A percentile compares a stretch with the other conserved stretches of the same genome.
Evolutionary conservation across 306 rosid species (phyloP).

Genomic region (Crataegus laevigata): DNA sequence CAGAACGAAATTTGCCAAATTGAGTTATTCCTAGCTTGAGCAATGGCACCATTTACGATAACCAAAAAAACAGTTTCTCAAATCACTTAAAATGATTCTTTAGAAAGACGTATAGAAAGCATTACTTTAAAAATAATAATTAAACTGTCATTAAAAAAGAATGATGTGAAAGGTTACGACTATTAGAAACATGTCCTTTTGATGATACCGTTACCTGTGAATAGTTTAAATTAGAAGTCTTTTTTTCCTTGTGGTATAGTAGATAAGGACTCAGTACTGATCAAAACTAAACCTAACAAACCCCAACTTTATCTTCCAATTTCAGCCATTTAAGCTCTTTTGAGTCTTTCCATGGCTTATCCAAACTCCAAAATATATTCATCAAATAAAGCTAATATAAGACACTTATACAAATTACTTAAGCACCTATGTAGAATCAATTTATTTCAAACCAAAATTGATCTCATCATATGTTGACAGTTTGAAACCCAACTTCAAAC

Average conservation of each 20-base stretch:
- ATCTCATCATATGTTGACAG: not conserved
- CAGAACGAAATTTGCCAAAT: not conserved
- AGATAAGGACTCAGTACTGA: not conserved
- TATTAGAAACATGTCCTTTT: not conserved
- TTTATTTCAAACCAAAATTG: not conserved
- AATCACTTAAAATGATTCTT: not conserved
- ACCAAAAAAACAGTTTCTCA: not conserved
- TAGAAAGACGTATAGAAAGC: not conserved
- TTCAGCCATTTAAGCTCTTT: not conserved
- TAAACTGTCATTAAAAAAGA: not conserved
- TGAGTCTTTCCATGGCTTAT: not conserved
- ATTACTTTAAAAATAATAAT: not conserved
- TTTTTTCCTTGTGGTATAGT: not conserved
- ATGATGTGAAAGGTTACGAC: not conserved
- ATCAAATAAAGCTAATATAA: not conserved
- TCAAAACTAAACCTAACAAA: not conserved
- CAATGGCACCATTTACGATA: not conserved
- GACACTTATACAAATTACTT: not conserved
- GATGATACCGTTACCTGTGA: not conserved
- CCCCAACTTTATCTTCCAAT: not conserved
- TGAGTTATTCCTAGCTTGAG: not conserved
- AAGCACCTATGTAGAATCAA: not conserved
- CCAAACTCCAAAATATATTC: not conserved
- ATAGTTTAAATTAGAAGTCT: not conserved
- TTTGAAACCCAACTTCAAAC: not conserved